Evolutionary conservation across 352 stramenopile species (phyloP).

Genomic region (Blastocystis sp.): DNA sequence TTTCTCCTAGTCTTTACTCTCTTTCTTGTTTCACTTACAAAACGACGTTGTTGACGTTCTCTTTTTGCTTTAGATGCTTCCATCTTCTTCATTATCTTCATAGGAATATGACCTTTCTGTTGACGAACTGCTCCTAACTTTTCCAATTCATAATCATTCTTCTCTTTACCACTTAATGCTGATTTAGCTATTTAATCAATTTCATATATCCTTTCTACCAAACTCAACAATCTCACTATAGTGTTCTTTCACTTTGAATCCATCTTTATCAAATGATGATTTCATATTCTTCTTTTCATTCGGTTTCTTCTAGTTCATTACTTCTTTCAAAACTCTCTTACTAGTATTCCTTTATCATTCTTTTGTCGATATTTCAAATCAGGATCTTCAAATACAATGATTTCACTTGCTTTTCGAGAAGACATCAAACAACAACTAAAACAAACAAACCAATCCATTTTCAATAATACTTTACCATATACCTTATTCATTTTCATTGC

Average conservation of each 20-base stretch:
- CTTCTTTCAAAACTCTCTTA: background rate
- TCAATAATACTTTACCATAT: constrained; percentile 14
- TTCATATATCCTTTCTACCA: background rate
- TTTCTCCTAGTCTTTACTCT: background rate
- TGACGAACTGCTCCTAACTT: background rate
- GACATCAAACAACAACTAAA: background rate
- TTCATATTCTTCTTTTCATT: background rate
- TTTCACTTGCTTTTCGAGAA: background rate
- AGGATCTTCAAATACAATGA: constrained; percentile 16
- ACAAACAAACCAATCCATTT: background rate
- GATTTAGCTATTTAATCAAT: constrained; percentile 4
- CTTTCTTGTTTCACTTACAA: background rate
- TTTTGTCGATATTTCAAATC: background rate
- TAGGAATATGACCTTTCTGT: background rate
- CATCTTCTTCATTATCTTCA: background rate
- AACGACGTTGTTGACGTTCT: background rate
- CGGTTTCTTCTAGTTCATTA: background rate
- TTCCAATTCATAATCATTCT: constrained; percentile 34
- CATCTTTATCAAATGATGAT: background rate
- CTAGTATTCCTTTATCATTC: background rate
- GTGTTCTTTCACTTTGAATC: constrained; percentile 38
- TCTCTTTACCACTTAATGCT: background rate
- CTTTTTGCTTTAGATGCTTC: background rate
- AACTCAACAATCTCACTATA: constrained; percentile 24
- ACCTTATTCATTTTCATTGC: constrained; percentile 6